These are phyloP conservation scores for Cladophialophora immunda DNA, from an alignment of 2,329 filamentous ascomycete genomes.

Conservation along the genomic window DNA sequence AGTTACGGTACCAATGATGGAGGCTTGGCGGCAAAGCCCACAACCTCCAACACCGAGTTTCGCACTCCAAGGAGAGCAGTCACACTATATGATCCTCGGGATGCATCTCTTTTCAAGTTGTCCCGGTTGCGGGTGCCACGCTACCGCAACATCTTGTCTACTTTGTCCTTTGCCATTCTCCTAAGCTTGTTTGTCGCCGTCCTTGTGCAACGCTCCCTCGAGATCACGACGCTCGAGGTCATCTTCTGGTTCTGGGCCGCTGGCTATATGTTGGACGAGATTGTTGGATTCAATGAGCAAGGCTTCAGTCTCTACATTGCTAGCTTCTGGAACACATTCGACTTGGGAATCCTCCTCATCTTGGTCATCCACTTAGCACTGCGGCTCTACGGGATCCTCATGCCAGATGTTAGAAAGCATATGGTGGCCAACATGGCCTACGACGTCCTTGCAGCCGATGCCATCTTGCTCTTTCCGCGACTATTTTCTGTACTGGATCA, in stretches of 20 bases:
- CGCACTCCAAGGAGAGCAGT: slow-evolving; percentile 67
- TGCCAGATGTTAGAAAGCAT: slow-evolving; percentile 74
- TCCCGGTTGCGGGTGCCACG: slow-evolving; percentile 89
- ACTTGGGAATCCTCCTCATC: slow-evolving; percentile 85
- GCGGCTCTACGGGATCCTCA: slow-evolving; percentile 84
- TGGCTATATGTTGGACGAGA: slow-evolving; percentile 94
- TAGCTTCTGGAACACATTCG: slow-evolving; percentile 97
- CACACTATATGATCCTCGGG: slow-evolving; percentile 85
- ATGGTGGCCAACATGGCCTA: slow-evolving; percentile 85
- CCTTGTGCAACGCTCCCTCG: slow-evolving; percentile 74
- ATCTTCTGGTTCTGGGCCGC: slow-evolving; percentile 98
- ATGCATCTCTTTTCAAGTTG: slow-evolving; percentile 90
- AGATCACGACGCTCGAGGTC: slow-evolving; percentile 84
- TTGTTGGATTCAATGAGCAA: slow-evolving; percentile 96
- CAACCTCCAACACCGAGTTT: slow-evolving; percentile 31
- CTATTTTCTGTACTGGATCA: slow-evolving; percentile 94
- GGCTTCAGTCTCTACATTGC: slow-evolving; percentile 96
- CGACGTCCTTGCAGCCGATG: slow-evolving; percentile 91
- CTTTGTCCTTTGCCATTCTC: slow-evolving; percentile 83
- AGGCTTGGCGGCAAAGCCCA: slow-evolving; percentile 35
- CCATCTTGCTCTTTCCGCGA: slow-evolving; percentile 86
- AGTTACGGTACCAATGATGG: slow-evolving; percentile 52
- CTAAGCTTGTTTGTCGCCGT: slow-evolving; percentile 87
- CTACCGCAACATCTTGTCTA: slow-evolving; percentile 90
- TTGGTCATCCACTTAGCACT: slow-evolving; percentile 90